Base-by-base conservation (phyloP, 495 filamentous ascomycete species). In the Daldinia caldariorum region DNA sequence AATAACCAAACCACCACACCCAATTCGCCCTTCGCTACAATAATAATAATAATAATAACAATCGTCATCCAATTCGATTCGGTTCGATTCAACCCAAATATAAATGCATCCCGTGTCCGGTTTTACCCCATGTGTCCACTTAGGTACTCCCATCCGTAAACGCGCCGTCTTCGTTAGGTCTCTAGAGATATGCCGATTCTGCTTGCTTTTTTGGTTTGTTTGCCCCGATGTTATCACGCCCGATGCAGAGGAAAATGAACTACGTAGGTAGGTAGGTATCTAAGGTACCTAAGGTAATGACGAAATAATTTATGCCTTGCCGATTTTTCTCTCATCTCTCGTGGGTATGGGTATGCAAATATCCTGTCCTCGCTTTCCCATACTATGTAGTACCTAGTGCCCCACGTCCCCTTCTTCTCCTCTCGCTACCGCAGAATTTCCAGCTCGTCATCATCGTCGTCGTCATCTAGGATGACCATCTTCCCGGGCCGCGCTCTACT, bases 391-490 rank as follows among this genome's bases (percentile, higher is more conserved):
- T 47, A 47, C 12, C 14, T 47, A 22, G 10, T 13, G 3, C 26
- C 26, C 26, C 26, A 26, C 18, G 0, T 1, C 12, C 10, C 49
- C 26, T 20, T 29, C n/a, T 32, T 56, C 53, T 20, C 6, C 31
- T 38, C 32, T 22, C 16, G 20, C 53, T 63, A 64, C 56, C 38
- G 61, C 1, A 73, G 54, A 32, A 81, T 79, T 49, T 80, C 69
- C 56, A 79, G 62, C 56, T 79, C 77, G 32, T 80, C 79, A 38
- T 79, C 77, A 34, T 78, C 76, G 31, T 75, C 74, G 29, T 87
- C 69, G 56, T 88, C 85, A 79, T 73, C 85, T 76, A 71, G 75
- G 63, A 56, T 79, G 38, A 73, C 73, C 75, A 76, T 69, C 43
- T 63, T 49, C 20, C 63, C 14, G 16, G 26, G 32, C 31, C 43